Conservation (phyloP, 2,329 filamentous ascomycete genomes). For the Blumeriella jaapii region DNA sequence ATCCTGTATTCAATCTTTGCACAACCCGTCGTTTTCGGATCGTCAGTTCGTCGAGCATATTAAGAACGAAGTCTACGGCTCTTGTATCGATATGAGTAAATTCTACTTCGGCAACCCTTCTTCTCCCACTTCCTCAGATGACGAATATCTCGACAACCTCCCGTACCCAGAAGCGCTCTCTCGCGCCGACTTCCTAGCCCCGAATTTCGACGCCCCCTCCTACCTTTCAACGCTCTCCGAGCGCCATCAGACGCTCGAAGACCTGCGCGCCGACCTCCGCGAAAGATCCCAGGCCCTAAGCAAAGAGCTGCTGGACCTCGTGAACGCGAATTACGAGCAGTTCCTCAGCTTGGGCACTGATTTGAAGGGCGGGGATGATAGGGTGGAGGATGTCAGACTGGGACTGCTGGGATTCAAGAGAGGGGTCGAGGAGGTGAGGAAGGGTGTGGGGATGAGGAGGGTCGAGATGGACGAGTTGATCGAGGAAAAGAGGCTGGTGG, state of each 20-base stretch:
- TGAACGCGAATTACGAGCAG: constrained; percentile 89
- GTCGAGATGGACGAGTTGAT: constrained; percentile 51
- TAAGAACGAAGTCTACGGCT: neutral
- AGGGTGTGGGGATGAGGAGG: constrained; percentile 50
- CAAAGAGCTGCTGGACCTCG: constrained; percentile 81
- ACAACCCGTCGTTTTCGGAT: too few species aligned
- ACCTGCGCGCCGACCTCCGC: constrained; percentile 76
- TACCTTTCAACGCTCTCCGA: constrained; percentile 78
- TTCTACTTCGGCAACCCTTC: constrained; percentile 32
- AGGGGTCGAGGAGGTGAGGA: constrained; percentile 65
- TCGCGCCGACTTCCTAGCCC: constrained; percentile 68
- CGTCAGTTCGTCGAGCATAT: too few species aligned
- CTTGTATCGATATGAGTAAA: constrained; percentile 31
- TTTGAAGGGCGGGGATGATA: constrained; percentile 78
- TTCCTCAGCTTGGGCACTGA: constrained; percentile 77
- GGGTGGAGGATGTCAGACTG: constrained; percentile 79
- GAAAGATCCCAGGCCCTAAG: constrained; percentile 69
- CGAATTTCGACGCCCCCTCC: constrained; percentile 63
- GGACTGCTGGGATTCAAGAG: constrained; percentile 76
- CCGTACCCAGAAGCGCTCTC: constrained; percentile 82
- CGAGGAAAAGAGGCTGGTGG: constrained; percentile 54
- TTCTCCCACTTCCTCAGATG: constrained; percentile 27
- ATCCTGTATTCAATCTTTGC: too few species aligned
- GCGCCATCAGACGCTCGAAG: constrained; percentile 91
- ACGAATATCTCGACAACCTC: constrained; percentile 61